Evolutionary conservation across 768 basidiomycete species (phyloP).

Genomic region (Amanita brunnescens): DNA sequence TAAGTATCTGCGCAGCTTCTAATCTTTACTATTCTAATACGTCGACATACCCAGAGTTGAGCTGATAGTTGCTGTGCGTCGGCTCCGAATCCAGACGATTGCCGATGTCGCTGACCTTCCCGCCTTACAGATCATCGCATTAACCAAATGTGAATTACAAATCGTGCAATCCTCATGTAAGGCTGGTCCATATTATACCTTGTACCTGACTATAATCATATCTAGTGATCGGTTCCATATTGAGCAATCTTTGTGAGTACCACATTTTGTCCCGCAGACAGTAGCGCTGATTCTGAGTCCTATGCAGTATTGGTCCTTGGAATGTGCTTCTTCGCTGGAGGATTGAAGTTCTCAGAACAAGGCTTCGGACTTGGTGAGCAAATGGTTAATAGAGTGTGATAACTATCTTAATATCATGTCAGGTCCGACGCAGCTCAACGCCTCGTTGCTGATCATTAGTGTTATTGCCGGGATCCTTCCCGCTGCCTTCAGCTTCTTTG

Average conservation of each 20-base stretch:
- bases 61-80: slow-evolving; percentile 68
- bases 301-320: slow-evolving; percentile 66
- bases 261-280: slow-evolving; percentile 5
- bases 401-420: background rate
- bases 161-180: slow-evolving; percentile 78
- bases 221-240: slow-evolving; percentile 77
- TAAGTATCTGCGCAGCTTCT: slow-evolving; percentile 17
- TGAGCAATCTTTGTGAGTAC: slow-evolving; percentile 71
- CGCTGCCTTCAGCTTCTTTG: slow-evolving; percentile 67
- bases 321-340: slow-evolving; percentile 89
- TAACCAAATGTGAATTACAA: slow-evolving; percentile 47
- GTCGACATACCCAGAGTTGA: slow-evolving; percentile 37
- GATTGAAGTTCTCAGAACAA: slow-evolving; percentile 69
- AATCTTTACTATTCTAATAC: slow-evolving; percentile 18
- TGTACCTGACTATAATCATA: slow-evolving; percentile 10
- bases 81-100: background rate
- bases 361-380: slow-evolving; percentile 65
- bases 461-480: slow-evolving; percentile 75
- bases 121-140: slow-evolving; percentile 35
- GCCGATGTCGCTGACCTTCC: background rate
- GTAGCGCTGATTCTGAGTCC: slow-evolving; percentile 6
- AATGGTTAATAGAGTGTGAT: slow-evolving; percentile 7
- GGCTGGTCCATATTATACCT: slow-evolving; percentile 18
- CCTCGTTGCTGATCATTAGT: slow-evolving; percentile 67
- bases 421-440: slow-evolving; percentile 63